These are phyloP conservation scores for Trypanosoma melophagium DNA, from an alignment of 208 protist genomes.

Conservation along the genomic window DNA sequence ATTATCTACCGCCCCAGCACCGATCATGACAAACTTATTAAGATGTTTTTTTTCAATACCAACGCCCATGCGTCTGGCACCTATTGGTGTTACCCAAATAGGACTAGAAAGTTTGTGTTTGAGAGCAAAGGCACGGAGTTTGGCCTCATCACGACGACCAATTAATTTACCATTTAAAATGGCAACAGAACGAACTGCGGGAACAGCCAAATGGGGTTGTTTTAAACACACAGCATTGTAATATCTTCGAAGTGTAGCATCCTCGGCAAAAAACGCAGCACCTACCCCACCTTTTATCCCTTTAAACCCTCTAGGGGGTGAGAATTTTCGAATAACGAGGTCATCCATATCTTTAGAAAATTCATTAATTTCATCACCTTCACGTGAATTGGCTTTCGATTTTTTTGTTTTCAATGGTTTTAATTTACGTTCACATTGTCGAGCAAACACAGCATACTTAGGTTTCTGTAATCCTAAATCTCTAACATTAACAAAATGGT, in stretches of 20 bases:
- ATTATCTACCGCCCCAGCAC: slow-evolving; percentile 49
- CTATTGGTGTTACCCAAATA: slow-evolving; percentile 72
- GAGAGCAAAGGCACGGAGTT: slow-evolving; percentile 73
- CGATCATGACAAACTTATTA: slow-evolving; percentile 70
- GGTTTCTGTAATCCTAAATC: slow-evolving; percentile 67
- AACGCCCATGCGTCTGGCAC: slow-evolving; percentile 63
- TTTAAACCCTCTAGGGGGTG: no score
- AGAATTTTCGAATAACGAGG: slow-evolving; percentile 13
- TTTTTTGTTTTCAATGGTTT: slow-evolving; percentile 39
- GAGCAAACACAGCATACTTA: slow-evolving; percentile 35
- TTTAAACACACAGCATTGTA: slow-evolving; percentile 81
- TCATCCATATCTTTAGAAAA: background rate
- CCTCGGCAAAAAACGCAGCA: slow-evolving; percentile 77
- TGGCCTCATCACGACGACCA: slow-evolving; percentile 74
- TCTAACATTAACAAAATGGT: slow-evolving; percentile 85
- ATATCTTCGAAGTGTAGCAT: slow-evolving; percentile 82
- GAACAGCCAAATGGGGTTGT: slow-evolving; percentile 74
- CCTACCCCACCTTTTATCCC: no score
- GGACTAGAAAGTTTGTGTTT: slow-evolving; percentile 86
- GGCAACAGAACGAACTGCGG: slow-evolving; percentile 74
- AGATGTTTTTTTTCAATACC: slow-evolving; percentile 53
- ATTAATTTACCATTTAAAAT: slow-evolving; percentile 79
- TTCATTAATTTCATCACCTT: slow-evolving; percentile 4
- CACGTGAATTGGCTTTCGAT: slow-evolving; percentile 1
- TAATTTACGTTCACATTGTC: slow-evolving; percentile 9